phyloP scores from a whole-genome alignment of 2,329 filamentous ascomycete genomes.

The Fusarium mangiferae region DNA sequence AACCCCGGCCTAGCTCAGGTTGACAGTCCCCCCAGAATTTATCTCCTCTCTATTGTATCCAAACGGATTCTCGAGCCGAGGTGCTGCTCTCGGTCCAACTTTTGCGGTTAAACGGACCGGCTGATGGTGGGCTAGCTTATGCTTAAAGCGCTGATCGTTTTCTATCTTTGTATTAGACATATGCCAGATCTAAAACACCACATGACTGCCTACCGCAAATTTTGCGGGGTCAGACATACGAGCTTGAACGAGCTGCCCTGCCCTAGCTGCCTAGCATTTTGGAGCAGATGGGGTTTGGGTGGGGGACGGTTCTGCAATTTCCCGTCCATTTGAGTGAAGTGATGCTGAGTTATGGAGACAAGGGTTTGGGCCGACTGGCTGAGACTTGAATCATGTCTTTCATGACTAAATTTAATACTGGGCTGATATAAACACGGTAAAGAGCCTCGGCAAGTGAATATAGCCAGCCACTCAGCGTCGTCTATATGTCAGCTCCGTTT shows the following conservation, averaged over 20 bases:
- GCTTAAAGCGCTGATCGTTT: constrained; percentile 27
- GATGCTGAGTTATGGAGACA: not conserved
- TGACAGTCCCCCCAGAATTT: not conserved
- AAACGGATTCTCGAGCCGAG: constrained; percentile 21
- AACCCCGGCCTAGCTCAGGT: constrained; percentile 1
- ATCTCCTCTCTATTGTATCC: too few species aligned
- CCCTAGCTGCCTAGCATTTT: too few species aligned
- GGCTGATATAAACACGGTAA: not conserved
- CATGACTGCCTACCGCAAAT: constrained; percentile 4
- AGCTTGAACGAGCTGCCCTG: not conserved
- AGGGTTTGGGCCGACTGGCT: not conserved
- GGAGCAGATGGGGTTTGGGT: not conserved
- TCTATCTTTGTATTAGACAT: constrained; percentile 1
- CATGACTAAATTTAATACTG: not conserved
- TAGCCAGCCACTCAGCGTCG: not conserved
- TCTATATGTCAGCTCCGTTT: not conserved
- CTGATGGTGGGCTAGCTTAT: constrained; percentile 27
- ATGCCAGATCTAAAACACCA: constrained; percentile 19
- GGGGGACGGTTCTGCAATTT: not conserved
- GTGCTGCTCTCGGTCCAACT: constrained; percentile 8
- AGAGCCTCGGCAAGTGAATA: not conserved
- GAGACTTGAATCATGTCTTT: not conserved
- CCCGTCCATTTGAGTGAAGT: not conserved
- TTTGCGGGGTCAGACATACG: constrained; percentile 18
- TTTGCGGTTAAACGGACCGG: constrained; percentile 36